Base-by-base conservation (phyloP, 352 stramenopile species). In the Pythium phragmiticola region DNA sequence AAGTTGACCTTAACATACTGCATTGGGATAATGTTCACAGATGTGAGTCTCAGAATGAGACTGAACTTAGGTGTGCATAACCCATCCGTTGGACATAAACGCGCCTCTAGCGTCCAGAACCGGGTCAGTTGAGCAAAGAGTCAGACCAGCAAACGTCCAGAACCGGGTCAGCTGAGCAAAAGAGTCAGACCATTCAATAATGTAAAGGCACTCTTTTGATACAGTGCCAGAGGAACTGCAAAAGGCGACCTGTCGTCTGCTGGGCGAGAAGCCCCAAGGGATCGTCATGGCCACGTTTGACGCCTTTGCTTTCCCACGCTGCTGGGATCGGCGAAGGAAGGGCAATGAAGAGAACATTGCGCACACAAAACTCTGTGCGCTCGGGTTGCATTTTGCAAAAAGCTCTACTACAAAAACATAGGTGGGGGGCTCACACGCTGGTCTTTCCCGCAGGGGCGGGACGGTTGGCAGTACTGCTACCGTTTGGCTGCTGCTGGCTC, bases 401-500 rank as follows among this genome's bases (percentile, higher is more conserved):
- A 17, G 28, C 16, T 12, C 26, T 26, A 43, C 30, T 46, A 46
- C 12, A 30, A 52, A 57, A 57, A 4, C 30, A 33, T 26, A 57
- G 26, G 33, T 4, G 14, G 36, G 37, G 37, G 14, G 6, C 11
- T 2, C 2, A 42, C 37, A 42, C 37, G 14, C 37, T 42, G 30
- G 50, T 17, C 33, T 3, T 57, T 30, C 42, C 16, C 2, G 42
- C 16, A 23, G 13, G n/a, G 42, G n/a, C 8, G 17, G 2, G 16
- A 23, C 14, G 48, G 23, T 23, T 23, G 30, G 12, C 48, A 46
- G 21, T 46, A 30, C 50, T 46, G 50, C 50, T 57, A 46, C 50
- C 50, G 23, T 17, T 57, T 46, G 50, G 50, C 50, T 57, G 34
- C 21, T 57, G 50, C 50, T 23, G 9, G n/a, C 17, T 48, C 14